Conservation (phyloP, 306 rosid genomes). For the Leucaena leucocephala region DNA sequence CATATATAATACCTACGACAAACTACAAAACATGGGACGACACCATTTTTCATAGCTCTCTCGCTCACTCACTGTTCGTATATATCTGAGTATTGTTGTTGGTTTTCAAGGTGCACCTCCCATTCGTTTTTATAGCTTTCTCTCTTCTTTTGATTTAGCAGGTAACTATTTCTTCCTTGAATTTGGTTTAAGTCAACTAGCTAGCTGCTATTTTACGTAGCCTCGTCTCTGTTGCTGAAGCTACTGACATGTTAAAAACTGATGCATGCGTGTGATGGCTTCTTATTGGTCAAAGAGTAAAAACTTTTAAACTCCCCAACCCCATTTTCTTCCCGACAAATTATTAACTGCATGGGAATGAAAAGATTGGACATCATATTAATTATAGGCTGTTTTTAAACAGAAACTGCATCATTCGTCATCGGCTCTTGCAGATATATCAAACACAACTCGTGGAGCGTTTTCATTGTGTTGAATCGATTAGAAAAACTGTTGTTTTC, state of each 20-base stretch:
- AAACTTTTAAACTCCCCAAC: not conserved
- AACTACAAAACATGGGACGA: not conserved
- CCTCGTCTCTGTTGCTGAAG: not conserved
- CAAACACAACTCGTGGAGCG: not conserved
- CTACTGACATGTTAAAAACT: slow-evolving; percentile 7
- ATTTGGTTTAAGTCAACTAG: slow-evolving; percentile 28
- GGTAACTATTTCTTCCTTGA: slow-evolving; percentile 26
- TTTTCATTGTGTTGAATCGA: not conserved
- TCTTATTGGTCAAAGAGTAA: not conserved
- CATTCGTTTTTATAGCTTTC: not conserved
- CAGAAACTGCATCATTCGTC: not conserved
- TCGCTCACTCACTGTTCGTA: not conserved
- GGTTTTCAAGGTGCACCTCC: slow-evolving; percentile 28
- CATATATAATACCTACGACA: slow-evolving; percentile 6
- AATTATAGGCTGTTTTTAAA: not conserved
- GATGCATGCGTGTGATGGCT: not conserved
- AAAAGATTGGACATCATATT: not conserved
- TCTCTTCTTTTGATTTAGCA: slow-evolving; percentile 12
- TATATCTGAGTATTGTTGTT: not conserved
- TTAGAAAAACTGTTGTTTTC: not conserved
- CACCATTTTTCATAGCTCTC: not conserved
- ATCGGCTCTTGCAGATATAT: not conserved
- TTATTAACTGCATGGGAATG: not conserved
- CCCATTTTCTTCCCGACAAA: not conserved
- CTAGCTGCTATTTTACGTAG: slow-evolving; percentile 18